phyloP scores from a whole-genome alignment of 495 filamentous ascomycete genomes.

The Halenospora varia region DNA sequence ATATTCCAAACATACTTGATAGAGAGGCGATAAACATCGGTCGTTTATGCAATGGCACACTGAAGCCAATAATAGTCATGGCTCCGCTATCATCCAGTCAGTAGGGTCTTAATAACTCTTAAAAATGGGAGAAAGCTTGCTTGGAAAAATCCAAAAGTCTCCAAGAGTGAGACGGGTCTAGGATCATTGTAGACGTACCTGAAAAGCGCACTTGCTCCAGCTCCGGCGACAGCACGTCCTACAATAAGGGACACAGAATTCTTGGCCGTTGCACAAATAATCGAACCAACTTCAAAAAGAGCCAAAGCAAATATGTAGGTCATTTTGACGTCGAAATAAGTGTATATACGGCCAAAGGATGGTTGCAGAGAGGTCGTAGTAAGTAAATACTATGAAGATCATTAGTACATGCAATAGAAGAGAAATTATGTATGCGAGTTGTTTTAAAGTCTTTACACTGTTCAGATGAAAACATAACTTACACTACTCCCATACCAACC shows the following conservation, averaged over 20 bases:
- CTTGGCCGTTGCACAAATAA: conserved; percentile 57
- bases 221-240: conserved; percentile 59
- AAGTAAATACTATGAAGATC: conserved; percentile 44
- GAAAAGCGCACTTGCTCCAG: conserved; percentile 51
- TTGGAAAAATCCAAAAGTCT: too few species aligned
- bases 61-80: conserved; percentile 27
- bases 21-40: conserved; percentile 72
- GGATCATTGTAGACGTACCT: too few species aligned
- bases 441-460: background rate
- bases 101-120: too few species aligned
- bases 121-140: too few species aligned
- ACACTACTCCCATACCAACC: conserved; percentile 52
- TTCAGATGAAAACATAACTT: background rate
- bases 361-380: conserved; percentile 45
- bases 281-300: conserved; percentile 76
- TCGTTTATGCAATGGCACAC: conserved; percentile 62
- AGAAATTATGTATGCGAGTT: too few species aligned
- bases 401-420: background rate
- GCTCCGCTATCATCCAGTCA: too few species aligned
- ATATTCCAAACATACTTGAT: conserved; percentile 54
- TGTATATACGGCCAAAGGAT: conserved; percentile 42
- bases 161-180: too few species aligned
- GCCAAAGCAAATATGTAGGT: conserved; percentile 66
- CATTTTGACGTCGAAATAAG: conserved; percentile 41
- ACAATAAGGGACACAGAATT: conserved; percentile 59